phyloP scores from a whole-genome alignment of 306 rosid species.

The Prinsepia uniflora region DNA sequence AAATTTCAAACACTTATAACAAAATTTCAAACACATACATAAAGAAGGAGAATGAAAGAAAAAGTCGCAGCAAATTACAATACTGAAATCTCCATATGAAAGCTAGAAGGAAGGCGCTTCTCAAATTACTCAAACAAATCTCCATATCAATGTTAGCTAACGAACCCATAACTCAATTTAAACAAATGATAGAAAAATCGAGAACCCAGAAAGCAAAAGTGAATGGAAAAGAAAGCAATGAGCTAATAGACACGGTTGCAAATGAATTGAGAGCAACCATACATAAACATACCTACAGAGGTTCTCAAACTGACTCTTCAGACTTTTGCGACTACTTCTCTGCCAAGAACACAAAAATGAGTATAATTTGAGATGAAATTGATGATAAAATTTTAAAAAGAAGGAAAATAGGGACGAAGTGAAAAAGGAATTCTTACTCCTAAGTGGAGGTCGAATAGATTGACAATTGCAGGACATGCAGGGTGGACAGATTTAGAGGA shows the following conservation, averaged over 20 bases:
- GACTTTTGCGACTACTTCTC: slow-evolving; percentile 60
- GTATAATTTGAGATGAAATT: background rate
- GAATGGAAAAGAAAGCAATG: background rate
- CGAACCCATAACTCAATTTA: too few relatives aligned
- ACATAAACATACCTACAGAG: slow-evolving; percentile 45
- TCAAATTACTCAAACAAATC: too few relatives aligned
- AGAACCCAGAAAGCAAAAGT: too few relatives aligned
- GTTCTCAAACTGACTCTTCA: slow-evolving; percentile 62
- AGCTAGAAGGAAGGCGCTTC: too few relatives aligned
- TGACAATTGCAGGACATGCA: slow-evolving; percentile 65
- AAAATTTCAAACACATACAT: too few relatives aligned
- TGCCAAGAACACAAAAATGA: slow-evolving; percentile 17
- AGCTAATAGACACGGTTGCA: background rate
- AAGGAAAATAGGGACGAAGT: background rate
- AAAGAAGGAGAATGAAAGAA: too few relatives aligned
- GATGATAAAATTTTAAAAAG: background rate
- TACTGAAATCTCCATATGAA: too few relatives aligned
- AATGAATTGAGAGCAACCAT: background rate
- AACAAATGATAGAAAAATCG: too few relatives aligned
- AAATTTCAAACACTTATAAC: too few relatives aligned
- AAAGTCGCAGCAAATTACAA: too few relatives aligned
- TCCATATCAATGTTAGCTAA: too few relatives aligned
- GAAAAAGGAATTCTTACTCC: slow-evolving; percentile 42
- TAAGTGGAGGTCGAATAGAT: slow-evolving; percentile 88
- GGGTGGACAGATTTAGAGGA: too few relatives aligned